Conservation (phyloP, 2,329 filamentous ascomycete species). For the Verticillium nubilum region DNA sequence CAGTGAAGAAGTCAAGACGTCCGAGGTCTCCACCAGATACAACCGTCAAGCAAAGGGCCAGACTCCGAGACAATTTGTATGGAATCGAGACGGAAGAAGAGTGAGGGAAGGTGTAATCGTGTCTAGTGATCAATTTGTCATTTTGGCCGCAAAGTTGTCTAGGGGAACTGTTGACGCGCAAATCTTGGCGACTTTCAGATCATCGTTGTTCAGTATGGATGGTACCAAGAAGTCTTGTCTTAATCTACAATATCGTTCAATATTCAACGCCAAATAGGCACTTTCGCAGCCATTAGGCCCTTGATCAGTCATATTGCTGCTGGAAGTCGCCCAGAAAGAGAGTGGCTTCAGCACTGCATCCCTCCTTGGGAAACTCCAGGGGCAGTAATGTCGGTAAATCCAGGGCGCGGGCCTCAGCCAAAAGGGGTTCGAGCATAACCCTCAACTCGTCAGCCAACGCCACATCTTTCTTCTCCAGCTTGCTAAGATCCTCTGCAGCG, state of each 20-base stretch:
- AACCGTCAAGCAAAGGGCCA: neutral
- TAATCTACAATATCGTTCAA: too few relatives aligned
- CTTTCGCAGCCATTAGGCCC: too few relatives aligned
- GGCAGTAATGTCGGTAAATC: constrained; percentile 12
- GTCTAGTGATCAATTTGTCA: neutral
- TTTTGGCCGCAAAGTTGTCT: too few relatives aligned
- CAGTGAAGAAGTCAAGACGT: neutral
- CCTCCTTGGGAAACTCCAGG: constrained; percentile 12
- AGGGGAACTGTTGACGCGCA: too few relatives aligned
- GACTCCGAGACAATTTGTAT: neutral
- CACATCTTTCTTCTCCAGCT: constrained; percentile 15
- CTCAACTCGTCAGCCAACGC: constrained; percentile 18
- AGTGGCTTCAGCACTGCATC: neutral
- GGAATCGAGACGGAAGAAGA: neutral
- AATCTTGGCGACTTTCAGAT: too few relatives aligned
- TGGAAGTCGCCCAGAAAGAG: constrained; percentile 4
- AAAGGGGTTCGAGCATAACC: constrained; percentile 17
- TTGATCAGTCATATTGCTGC: neutral
- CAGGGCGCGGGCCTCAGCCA: constrained; percentile 1
- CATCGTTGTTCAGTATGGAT: too few relatives aligned
- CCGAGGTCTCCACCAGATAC: neutral
- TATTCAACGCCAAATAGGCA: too few relatives aligned
- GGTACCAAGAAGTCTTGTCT: too few relatives aligned
- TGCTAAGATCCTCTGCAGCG: constrained; percentile 18
- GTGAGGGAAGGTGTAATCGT: neutral